Base-by-base conservation (phyloP, 2,329 filamentous ascomycete species). In the Nigrograna mackinnonii region DNA sequence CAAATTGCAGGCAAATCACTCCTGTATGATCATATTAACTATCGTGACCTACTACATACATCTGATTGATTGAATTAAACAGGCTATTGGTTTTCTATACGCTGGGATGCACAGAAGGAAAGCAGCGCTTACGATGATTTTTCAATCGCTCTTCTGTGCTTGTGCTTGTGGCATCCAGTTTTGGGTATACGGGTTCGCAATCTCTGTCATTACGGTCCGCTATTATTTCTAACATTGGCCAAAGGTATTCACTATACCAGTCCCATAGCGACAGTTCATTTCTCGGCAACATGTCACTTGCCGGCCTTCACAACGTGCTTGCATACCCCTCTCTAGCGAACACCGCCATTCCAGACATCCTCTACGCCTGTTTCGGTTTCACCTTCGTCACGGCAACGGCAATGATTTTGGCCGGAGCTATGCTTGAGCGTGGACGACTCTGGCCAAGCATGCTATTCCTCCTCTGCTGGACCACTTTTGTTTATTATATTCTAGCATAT, bases 401-500 rank as follows among this genome's bases (percentile, higher is more conserved):
- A 1, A 66, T 66, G 61, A 64, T 66, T 31, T 36, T 65, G 22
- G 58, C 61, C 4, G 61, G 61, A 17, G 61, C 60, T 13, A 66
- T 66, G 62, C 53, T 65, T 18, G 61, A 65, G 39, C 58, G 60
- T 9, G 62, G 59, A 1, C 52, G 62, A 1, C 24, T 66, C 17
- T 58, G 46, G 37, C 62, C 62, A 21, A 54, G 47, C 2, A 65
- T 65, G 60, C 41, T 67, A 3, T 67, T 66, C 36, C 28, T 66
- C 22, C 51, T 66, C n/a, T 64, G 57, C 41, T 66, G 61, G 63
- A 65, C 60, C 0, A 65, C 63, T 1, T 66, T 65, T 14, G 63
- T 65, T 2, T 65, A 67, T 43, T 65, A 66, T n/a, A 44, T 62
- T n/a, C 45, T 89, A 47, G 86, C 86, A 35, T 87, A 86, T 69